These are phyloP conservation scores for Daldinia caldariorum DNA, from an alignment of 495 filamentous ascomycete genomes.

Conservation along the genomic window DNA sequence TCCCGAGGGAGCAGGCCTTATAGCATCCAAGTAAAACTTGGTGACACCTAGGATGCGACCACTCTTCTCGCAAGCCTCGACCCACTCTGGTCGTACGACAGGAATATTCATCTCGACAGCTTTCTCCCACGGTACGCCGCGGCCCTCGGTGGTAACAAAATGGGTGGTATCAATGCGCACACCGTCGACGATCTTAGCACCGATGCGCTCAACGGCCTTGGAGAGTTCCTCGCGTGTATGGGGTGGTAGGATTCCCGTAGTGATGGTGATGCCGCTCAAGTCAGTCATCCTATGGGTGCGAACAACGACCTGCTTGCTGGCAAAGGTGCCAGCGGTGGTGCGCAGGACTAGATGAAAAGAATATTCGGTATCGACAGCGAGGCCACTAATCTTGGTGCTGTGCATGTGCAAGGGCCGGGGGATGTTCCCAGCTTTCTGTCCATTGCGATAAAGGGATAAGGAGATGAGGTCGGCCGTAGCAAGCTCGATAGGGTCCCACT, in stretches of 20 bases:
- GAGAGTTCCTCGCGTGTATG: slow-evolving; percentile 77
- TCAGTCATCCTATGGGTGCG: slow-evolving; percentile 99
- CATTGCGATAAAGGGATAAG: slow-evolving; percentile 92
- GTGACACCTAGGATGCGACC: slow-evolving; percentile 94
- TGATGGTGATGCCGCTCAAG: slow-evolving; percentile 93
- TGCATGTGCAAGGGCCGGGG: slow-evolving; percentile 84
- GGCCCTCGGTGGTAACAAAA: slow-evolving; percentile 96
- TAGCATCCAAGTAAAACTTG: slow-evolving; percentile 91
- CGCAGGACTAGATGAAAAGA: slow-evolving; percentile 91
- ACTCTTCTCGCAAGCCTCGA: slow-evolving; percentile 91
- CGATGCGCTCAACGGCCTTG: slow-evolving; percentile 83
- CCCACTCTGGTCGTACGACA: slow-evolving; percentile 97
- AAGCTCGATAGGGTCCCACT: slow-evolving; percentile 95
- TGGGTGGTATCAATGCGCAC: slow-evolving; percentile 98
- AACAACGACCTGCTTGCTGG: slow-evolving; percentile 83
- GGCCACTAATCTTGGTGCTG: slow-evolving; percentile 95
- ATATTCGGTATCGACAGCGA: slow-evolving; percentile 95
- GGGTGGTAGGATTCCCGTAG: slow-evolving; percentile 83
- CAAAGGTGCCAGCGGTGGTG: slow-evolving; percentile 88
- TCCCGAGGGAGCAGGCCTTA: slow-evolving; percentile 50
- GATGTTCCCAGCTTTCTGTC: slow-evolving; percentile 93
- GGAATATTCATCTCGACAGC: slow-evolving; percentile 98
- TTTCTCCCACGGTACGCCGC: slow-evolving; percentile 91
- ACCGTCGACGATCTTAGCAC: slow-evolving; percentile 87
- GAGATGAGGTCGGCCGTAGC: slow-evolving; percentile 90